phyloP scores from a whole-genome alignment of 352 stramenopile genomes.

The Blastocystis sp. region DNA sequence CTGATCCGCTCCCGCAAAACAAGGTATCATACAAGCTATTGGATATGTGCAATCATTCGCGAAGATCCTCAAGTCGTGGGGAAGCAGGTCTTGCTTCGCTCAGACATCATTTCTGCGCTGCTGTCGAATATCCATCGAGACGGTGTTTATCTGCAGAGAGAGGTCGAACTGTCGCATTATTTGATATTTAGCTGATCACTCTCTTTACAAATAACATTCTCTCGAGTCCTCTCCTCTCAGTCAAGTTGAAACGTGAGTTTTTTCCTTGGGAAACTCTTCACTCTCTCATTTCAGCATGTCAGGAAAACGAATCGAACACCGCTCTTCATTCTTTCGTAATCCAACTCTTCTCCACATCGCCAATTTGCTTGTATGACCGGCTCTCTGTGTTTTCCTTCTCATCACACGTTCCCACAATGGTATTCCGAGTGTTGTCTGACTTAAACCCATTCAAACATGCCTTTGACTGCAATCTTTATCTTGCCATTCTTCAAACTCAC shows the following conservation, averaged over 20 bases:
- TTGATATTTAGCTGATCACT: neutral
- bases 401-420: neutral
- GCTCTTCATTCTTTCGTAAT: neutral
- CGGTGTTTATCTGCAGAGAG: neutral
- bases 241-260: slow-evolving; percentile 24
- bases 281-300: neutral
- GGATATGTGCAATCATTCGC: slow-evolving; percentile 29
- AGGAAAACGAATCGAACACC: neutral
- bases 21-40: neutral
- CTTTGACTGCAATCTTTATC: slow-evolving; percentile 6
- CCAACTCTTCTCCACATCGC: neutral
- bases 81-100: slow-evolving; percentile 31
- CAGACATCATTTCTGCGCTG: slow-evolving; percentile 3
- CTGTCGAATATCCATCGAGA: neutral
- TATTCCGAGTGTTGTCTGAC: neutral
- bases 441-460: slow-evolving; percentile 11
- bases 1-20: slow-evolving; percentile 18
- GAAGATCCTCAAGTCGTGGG: slow-evolving; percentile 25
- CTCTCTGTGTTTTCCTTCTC: neutral
- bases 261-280: slow-evolving; percentile 5
- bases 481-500: slow-evolving; percentile 6
- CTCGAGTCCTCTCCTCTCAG: neutral
- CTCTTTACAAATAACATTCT: neutral
- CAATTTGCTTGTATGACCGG: neutral
- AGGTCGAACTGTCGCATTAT: neutral